A percentile compares a stretch with the other conserved stretches of the same genome.
Evolutionary conservation across 1,284 basidiomycete species (phyloP).

Genomic region (Macrocystidia cucumis): DNA sequence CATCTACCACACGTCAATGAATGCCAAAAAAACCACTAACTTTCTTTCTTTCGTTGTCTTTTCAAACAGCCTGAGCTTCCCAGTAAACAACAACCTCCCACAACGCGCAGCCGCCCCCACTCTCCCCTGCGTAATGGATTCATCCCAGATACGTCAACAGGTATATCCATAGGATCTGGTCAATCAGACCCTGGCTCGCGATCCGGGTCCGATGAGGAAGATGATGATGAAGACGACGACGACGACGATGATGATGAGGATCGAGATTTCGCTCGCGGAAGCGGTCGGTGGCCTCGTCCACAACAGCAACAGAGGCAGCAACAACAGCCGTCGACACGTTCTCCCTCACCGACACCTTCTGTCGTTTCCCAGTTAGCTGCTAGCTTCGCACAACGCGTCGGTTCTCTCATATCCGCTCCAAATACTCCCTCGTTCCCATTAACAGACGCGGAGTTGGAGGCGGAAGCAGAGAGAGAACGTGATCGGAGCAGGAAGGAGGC

Average conservation of each 20-base stretch:
- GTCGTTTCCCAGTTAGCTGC: conserved; percentile 65
- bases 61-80: too few relatives aligned
- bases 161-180: too few relatives aligned
- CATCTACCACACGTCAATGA: too few relatives aligned
- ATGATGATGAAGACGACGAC: conserved; percentile 35
- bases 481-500: conserved; percentile 68
- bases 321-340: conserved; percentile 41
- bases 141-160: conserved; percentile 46
- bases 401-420: conserved; percentile 45
- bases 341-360: conserved; percentile 56
- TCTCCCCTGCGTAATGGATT: conserved; percentile 63
- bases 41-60: too few relatives aligned
- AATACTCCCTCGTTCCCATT: too few relatives aligned
- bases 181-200: too few relatives aligned
- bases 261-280: too few relatives aligned
- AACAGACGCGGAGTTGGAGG: conserved; percentile 71
- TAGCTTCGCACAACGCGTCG: conserved; percentile 63
- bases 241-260: conserved; percentile 34
- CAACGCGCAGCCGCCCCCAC: too few relatives aligned
- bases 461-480: conserved; percentile 66
- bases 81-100: too few relatives aligned
- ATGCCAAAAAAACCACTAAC: too few relatives aligned
- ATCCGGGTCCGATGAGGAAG: conserved; percentile 29
- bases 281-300: too few relatives aligned
- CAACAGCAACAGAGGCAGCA: too few relatives aligned